These are phyloP conservation scores for Melastoma malabathricum DNA, from an alignment of 345 rosid species.

Conservation along the genomic window DNA sequence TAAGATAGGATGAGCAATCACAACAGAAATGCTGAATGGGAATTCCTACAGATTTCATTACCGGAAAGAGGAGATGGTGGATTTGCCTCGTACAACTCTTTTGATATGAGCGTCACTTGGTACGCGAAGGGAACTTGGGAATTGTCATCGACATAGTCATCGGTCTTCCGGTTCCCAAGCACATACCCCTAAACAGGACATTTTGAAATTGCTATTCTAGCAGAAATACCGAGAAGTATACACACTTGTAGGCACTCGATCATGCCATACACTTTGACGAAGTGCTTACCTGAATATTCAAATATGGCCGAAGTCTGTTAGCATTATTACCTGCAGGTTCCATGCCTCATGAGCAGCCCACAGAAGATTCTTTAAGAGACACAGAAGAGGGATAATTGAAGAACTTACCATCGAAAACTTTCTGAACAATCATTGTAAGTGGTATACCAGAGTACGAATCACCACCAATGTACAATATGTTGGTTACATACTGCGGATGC, in stretches of 20 bases:
- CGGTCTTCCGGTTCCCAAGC: slow-evolving; percentile 29
- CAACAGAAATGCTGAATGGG: not conserved
- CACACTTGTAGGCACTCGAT: too few species aligned
- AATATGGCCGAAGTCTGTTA: slow-evolving; percentile 8
- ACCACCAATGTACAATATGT: slow-evolving; percentile 22
- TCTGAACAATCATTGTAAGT: slow-evolving; percentile 18
- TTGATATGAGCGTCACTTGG: slow-evolving; percentile 16
- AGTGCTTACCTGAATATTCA: slow-evolving; percentile 18
- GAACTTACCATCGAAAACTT: slow-evolving; percentile 15
- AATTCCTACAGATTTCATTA: not conserved
- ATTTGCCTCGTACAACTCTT: slow-evolving; percentile 14
- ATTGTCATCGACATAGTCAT: slow-evolving; percentile 12
- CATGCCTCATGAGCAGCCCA: too few species aligned
- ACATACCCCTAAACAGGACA: slow-evolving; percentile 13
- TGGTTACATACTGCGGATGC: slow-evolving; percentile 16
- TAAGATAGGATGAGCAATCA: not conserved
- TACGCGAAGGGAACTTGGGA: slow-evolving; percentile 13
- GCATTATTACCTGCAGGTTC: slow-evolving; percentile 12
- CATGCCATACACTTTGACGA: not conserved
- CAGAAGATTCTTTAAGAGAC: too few species aligned
- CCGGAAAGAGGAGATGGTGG: not conserved
- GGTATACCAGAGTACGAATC: slow-evolving; percentile 30
- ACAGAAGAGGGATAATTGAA: too few species aligned
- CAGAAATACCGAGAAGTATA: too few species aligned
- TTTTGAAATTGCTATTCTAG: too few species aligned